phyloP scores from a whole-genome alignment of 768 basidiomycete genomes.

The Rhodocollybia butyracea region DNA sequence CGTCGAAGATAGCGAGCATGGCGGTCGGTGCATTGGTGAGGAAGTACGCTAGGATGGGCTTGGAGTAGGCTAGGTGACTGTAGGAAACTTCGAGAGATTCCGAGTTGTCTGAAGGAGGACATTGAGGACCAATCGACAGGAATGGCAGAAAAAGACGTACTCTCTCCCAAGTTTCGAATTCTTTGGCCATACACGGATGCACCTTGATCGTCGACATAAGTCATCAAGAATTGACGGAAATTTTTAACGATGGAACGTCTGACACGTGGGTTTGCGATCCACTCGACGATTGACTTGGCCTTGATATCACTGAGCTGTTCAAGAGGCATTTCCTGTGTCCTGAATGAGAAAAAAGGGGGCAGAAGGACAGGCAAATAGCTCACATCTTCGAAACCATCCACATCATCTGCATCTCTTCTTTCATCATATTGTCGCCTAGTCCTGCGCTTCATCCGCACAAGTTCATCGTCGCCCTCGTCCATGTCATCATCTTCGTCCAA shows the following conservation, averaged over 20 bases:
- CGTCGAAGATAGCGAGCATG: slow-evolving; percentile 93
- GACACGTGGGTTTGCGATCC: slow-evolving; percentile 93
- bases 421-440: slow-evolving; percentile 94
- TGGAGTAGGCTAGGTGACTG: slow-evolving; percentile 87
- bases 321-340: slow-evolving; percentile 78
- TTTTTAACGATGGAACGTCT: slow-evolving; percentile 86
- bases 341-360: slow-evolving; percentile 13
- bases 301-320: slow-evolving; percentile 98
- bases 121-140: slow-evolving; percentile 2
- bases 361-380: slow-evolving; percentile 23
- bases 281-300: slow-evolving; percentile 94
- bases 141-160: slow-evolving; percentile 39
- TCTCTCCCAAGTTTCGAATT: slow-evolving; percentile 92
- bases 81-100: slow-evolving; percentile 98
- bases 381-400: slow-evolving; percentile 86
- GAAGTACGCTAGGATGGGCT: slow-evolving; percentile 96
- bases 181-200: slow-evolving; percentile 92
- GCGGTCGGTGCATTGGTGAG: slow-evolving; percentile 90
- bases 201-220: slow-evolving; percentile 89
- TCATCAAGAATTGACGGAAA: slow-evolving; percentile 94
- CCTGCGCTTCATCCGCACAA: slow-evolving; percentile 71
- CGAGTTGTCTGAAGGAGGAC: slow-evolving; percentile 68
- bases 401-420: slow-evolving; percentile 83
- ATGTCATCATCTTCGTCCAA: slow-evolving; percentile 80
- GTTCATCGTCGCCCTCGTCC: slow-evolving; percentile 64